phyloP scores from a whole-genome alignment of 495 filamentous ascomycete species.

The Jackrogersella multiformis region DNA sequence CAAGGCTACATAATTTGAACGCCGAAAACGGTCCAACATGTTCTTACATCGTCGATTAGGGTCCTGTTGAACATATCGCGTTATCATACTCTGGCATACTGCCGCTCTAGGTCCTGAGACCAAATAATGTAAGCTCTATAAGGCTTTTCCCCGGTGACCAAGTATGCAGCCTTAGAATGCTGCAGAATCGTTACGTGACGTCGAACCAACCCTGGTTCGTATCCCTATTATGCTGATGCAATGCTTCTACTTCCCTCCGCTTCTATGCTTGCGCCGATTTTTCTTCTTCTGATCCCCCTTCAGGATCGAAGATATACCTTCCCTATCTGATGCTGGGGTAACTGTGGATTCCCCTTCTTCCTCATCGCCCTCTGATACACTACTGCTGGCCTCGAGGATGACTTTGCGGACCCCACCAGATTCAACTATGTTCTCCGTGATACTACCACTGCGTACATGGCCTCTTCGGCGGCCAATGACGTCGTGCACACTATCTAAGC shows the following conservation, averaged over 20 bases:
- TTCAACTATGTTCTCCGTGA: slow-evolving; percentile 87
- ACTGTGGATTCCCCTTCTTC: slow-evolving; percentile 12
- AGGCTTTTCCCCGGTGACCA: neutral
- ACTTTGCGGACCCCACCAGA: slow-evolving; percentile 85
- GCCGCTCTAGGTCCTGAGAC: neutral
- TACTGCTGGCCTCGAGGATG: slow-evolving; percentile 77
- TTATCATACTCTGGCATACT: neutral
- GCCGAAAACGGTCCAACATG: neutral
- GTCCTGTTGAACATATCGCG: neutral
- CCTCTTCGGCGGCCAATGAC: slow-evolving; percentile 54
- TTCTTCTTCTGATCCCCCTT: slow-evolving; percentile 31
- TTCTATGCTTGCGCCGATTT: slow-evolving; percentile 36
- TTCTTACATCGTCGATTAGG: slow-evolving; percentile 12
- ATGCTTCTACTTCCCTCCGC: slow-evolving; percentile 22
- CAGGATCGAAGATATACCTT: slow-evolving; percentile 19
- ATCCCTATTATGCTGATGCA: neutral
- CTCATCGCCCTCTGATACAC: slow-evolving; percentile 55
- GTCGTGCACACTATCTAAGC: slow-evolving; percentile 31
- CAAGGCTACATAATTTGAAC: neutral
- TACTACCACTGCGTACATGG: slow-evolving; percentile 81
- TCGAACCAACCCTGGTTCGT: neutral
- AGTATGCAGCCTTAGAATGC: neutral
- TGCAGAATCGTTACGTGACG: neutral
- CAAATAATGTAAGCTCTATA: slow-evolving; percentile 6
- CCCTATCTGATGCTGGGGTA: slow-evolving; percentile 13